These are phyloP conservation scores for Pseudogymnoascus verrucosus DNA, from an alignment of 2,329 filamentous ascomycete genomes.

Conservation along the genomic window DNA sequence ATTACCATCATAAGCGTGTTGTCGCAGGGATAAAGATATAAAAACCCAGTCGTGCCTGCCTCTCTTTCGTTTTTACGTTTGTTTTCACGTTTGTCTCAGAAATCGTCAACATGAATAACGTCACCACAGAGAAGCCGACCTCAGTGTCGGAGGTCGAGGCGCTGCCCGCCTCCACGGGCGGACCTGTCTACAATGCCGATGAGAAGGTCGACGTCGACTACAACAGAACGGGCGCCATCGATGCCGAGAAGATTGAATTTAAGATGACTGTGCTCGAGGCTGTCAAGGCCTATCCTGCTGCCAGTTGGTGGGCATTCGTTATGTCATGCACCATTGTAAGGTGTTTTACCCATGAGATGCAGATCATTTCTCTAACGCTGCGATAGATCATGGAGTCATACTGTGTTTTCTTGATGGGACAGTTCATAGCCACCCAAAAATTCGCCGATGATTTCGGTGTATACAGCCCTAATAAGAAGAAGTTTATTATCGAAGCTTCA, in stretches of 20 bases:
- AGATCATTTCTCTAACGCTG: slow-evolving; percentile 13
- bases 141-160: slow-evolving; percentile 10
- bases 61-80: slow-evolving; percentile 24
- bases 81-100: slow-evolving; percentile 22
- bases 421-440: slow-evolving; percentile 44
- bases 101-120: slow-evolving; percentile 17
- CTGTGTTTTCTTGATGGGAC: slow-evolving; percentile 52
- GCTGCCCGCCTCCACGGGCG: slow-evolving; percentile 21
- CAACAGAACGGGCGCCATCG: slow-evolving; percentile 23
- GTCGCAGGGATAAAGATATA: slow-evolving; percentile 27
- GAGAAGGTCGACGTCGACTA: slow-evolving; percentile 19
- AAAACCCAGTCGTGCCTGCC: slow-evolving; percentile 24
- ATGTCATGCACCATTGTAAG: slow-evolving; percentile 48
- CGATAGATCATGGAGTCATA: slow-evolving; percentile 48
- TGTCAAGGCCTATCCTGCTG: slow-evolving; percentile 38
- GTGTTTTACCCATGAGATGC: slow-evolving; percentile 8
- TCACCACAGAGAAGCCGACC: slow-evolving; percentile 15
- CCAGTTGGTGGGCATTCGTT: slow-evolving; percentile 43
- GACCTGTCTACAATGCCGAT: slow-evolving; percentile 28
- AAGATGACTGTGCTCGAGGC: slow-evolving; percentile 41
- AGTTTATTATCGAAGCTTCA: slow-evolving; percentile 38
- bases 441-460: slow-evolving; percentile 44
- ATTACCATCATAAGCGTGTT: slow-evolving; percentile 14
- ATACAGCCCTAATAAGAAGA: slow-evolving; percentile 17
- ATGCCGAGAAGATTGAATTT: slow-evolving; percentile 32